Percentiles rank a stretch among this genome's conserved stretches.
phyloP scores from a whole-genome alignment of 2,329 filamentous ascomycete genomes.

The Diaporthe citri region DNA sequence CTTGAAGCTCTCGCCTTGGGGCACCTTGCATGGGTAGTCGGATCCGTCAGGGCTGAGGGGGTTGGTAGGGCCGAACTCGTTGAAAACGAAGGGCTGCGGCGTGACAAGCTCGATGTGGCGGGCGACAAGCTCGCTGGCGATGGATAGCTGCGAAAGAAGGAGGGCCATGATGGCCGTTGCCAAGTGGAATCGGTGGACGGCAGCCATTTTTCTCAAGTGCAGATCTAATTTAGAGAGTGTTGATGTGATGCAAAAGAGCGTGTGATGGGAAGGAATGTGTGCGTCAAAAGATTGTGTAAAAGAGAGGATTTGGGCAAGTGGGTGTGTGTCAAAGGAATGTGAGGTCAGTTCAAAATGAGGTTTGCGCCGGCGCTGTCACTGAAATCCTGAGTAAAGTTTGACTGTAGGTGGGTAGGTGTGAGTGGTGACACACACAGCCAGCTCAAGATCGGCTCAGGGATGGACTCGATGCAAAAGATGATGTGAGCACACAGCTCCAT shows the following conservation, averaged over 20 bases:
- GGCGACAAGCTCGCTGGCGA: conserved; percentile 1
- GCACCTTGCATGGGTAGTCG: conserved; percentile 79
- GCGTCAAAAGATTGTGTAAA: background rate
- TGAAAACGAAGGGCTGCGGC: conserved; percentile 66
- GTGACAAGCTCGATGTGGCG: conserved; percentile 71
- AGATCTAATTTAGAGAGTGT: background rate
- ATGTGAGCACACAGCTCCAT: background rate
- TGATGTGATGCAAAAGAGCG: background rate
- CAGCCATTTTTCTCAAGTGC: background rate
- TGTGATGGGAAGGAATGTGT: background rate
- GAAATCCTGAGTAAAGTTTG: background rate
- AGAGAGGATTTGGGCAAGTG: too few relatives aligned
- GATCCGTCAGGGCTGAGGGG: conserved; percentile 67
- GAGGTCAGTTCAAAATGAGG: background rate
- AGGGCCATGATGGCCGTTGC: background rate
- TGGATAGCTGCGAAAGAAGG: background rate
- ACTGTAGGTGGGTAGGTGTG: background rate
- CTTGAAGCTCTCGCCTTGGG: conserved; percentile 52
- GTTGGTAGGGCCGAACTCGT: conserved; percentile 61
- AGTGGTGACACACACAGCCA: background rate
- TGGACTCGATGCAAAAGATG: background rate
- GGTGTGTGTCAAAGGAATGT: background rate
- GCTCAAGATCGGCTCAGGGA: background rate
- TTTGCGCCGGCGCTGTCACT: conserved; percentile 1
- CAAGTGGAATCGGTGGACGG: background rate